phyloP scores from a whole-genome alignment of 352 stramenopile species.

The Thalassiosira hispida region DNA sequence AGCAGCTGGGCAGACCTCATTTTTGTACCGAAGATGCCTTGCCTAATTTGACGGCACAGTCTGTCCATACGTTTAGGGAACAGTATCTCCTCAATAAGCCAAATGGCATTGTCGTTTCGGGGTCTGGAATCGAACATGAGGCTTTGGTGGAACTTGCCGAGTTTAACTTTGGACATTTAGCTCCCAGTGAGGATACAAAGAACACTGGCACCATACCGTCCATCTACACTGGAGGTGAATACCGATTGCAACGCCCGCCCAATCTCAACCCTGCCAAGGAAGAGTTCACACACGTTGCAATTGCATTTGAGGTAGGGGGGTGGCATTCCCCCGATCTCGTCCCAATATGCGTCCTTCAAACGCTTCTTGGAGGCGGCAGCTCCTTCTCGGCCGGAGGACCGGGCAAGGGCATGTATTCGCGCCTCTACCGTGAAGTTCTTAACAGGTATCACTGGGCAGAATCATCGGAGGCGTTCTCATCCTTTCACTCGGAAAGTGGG shows the following conservation, averaged over 20 bases:
- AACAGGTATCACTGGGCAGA: slow-evolving; percentile 98
- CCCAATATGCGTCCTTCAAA: slow-evolving; percentile 96
- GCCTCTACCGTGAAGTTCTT: slow-evolving; percentile 97
- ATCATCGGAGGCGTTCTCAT: slow-evolving; percentile 95
- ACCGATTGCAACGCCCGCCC: slow-evolving; percentile 45
- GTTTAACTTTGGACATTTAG: slow-evolving; percentile 88
- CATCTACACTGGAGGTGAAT: slow-evolving; percentile 72
- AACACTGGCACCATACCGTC: slow-evolving; percentile 51
- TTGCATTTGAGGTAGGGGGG: slow-evolving; percentile 95
- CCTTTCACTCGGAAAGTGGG: slow-evolving; percentile 93
- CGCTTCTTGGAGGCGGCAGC: slow-evolving; percentile 95
- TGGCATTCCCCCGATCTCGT: slow-evolving; percentile 97
- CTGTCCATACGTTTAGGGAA: slow-evolving; percentile 85
- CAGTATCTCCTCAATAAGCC: slow-evolving; percentile 67
- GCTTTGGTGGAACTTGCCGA: slow-evolving; percentile 90
- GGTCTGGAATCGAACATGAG: slow-evolving; percentile 94
- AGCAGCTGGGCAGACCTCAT: slow-evolving; percentile 84
- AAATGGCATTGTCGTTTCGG: slow-evolving; percentile 80
- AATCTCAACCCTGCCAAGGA: slow-evolving; percentile 58
- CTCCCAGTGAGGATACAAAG: background rate
- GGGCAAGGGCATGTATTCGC: slow-evolving; percentile 99
- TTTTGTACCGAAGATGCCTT: slow-evolving; percentile 67
- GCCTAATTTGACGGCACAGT: slow-evolving; percentile 73
- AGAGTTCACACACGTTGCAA: slow-evolving; percentile 85
- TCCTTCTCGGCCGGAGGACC: slow-evolving; percentile 98